phyloP scores from a whole-genome alignment of 768 basidiomycete genomes.

The Paxillus rubicundulus region DNA sequence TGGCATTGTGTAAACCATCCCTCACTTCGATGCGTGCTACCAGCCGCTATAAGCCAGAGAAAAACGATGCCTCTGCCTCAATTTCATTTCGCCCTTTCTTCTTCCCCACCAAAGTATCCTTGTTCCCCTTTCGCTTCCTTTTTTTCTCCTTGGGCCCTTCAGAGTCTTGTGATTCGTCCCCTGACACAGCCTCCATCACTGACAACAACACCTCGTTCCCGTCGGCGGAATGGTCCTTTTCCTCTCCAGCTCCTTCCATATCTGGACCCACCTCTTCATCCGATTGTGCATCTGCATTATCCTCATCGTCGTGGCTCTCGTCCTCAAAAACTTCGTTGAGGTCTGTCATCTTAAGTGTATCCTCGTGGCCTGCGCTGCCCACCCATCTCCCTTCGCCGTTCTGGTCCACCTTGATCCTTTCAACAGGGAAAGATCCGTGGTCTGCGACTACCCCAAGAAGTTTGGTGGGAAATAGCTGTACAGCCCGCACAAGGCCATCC shows the following conservation, averaged over 20 bases:
- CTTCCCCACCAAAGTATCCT: slow-evolving; percentile 45
- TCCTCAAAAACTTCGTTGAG: slow-evolving; percentile 68
- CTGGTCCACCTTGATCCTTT: slow-evolving; percentile 71
- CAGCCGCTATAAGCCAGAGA: slow-evolving; percentile 51
- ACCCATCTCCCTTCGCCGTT: slow-evolving; percentile 72
- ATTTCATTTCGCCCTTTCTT: slow-evolving; percentile 61
- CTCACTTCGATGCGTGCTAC: background rate
- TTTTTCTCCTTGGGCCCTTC: slow-evolving; percentile 41
- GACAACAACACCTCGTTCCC: background rate
- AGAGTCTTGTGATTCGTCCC: slow-evolving; percentile 26
- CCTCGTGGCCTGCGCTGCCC: slow-evolving; percentile 92
- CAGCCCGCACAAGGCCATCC: slow-evolving; percentile 85
- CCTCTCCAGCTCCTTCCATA: slow-evolving; percentile 9
- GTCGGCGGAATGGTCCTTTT: slow-evolving; percentile 8
- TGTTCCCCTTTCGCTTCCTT: slow-evolving; percentile 56
- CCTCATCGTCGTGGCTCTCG: slow-evolving; percentile 31
- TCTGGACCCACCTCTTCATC: slow-evolving; percentile 22
- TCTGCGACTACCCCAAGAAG: slow-evolving; percentile 87
- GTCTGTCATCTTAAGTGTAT: slow-evolving; percentile 80
- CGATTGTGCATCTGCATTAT: slow-evolving; percentile 19
- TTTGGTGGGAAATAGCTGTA: slow-evolving; percentile 85
- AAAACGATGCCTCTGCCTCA: slow-evolving; percentile 61
- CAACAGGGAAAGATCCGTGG: slow-evolving; percentile 90
- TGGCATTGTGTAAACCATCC: background rate
- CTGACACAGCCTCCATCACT: slow-evolving; percentile 16